Percentiles rank a stretch among this genome's conserved stretches.
Conservation (phyloP, 192 early-diverging fungal species). For the Phlyctochytrium planicorne region DNA sequence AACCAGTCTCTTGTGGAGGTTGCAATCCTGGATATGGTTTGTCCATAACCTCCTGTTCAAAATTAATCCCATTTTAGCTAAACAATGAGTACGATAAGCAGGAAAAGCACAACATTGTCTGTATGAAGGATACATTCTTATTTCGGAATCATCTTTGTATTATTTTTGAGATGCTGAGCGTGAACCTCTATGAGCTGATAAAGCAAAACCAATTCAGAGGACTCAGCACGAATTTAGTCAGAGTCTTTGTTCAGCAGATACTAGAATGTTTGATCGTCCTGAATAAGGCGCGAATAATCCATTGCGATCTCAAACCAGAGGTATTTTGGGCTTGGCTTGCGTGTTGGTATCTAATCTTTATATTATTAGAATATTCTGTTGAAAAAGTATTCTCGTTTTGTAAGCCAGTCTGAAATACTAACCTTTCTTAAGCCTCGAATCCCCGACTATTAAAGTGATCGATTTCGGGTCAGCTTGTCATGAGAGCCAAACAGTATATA, state of each 20-base stretch:
- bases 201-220: constrained; percentile 97
- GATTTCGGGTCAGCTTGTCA: constrained; percentile 99
- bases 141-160: constrained; percentile 92
- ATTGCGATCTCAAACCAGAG: constrained; percentile 98
- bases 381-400: constrained; percentile 57
- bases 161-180: constrained; percentile 94
- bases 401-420: background rate
- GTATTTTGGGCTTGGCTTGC: constrained; percentile 16
- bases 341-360: background rate
- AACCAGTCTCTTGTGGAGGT: constrained; percentile 98
- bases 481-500: constrained; percentile 92
- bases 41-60: background rate
- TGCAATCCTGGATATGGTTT: constrained; percentile 80
- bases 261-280: constrained; percentile 87
- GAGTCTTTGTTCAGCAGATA: constrained; percentile 90
- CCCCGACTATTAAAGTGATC: constrained; percentile 94
- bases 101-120: constrained; percentile 86
- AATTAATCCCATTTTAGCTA: constrained; percentile 47
- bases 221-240: constrained; percentile 88
- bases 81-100: constrained; percentile 85
- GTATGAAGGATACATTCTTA: constrained; percentile 90
- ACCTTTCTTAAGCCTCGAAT: constrained; percentile 67
- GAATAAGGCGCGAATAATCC: constrained; percentile 87
- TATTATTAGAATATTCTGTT: constrained; percentile 76
- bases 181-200: constrained; percentile 97